These are phyloP conservation scores for Fusarium nodosum DNA, from an alignment of 2,329 filamentous ascomycete genomes.

Conservation along the genomic window DNA sequence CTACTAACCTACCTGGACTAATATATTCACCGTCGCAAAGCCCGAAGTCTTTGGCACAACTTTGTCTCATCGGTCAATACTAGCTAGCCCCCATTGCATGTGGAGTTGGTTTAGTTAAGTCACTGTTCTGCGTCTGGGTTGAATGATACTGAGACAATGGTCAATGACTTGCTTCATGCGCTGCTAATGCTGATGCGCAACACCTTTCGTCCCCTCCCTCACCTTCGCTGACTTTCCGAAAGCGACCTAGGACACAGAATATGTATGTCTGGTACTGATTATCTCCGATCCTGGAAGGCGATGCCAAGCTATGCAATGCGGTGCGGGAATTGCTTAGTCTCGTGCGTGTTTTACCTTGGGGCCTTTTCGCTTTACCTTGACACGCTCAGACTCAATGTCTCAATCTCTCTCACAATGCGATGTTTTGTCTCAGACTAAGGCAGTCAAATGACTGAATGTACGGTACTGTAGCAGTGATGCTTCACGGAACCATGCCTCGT, in stretches of 20 bases:
- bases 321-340: slow-evolving; percentile 10
- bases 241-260: slow-evolving; percentile 17
- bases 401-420: slow-evolving; percentile 18
- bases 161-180: slow-evolving; percentile 37
- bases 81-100: background rate
- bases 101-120: background rate
- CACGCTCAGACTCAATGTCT: slow-evolving; percentile 30
- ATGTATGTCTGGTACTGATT: slow-evolving; percentile 1
- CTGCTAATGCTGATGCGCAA: slow-evolving; percentile 13
- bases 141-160: slow-evolving; percentile 31
- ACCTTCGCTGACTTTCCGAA: slow-evolving; percentile 21
- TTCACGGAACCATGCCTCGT: slow-evolving; percentile 39
- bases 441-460: slow-evolving; percentile 36
- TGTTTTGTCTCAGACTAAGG: slow-evolving; percentile 38
- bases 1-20: background rate
- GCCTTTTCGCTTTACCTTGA: slow-evolving; percentile 1
- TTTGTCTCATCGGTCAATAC: slow-evolving; percentile 7
- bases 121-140: background rate
- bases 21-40: slow-evolving; percentile 13
- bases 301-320: slow-evolving; percentile 20
- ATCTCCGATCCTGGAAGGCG: slow-evolving; percentile 23
- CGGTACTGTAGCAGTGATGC: slow-evolving; percentile 27
- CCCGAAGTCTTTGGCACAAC: slow-evolving; percentile 20
- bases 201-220: background rate
- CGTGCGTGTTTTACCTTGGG: slow-evolving; percentile 14